These are phyloP conservation scores for Cyathus striatus DNA, from an alignment of 768 basidiomycete species.

Conservation along the genomic window DNA sequence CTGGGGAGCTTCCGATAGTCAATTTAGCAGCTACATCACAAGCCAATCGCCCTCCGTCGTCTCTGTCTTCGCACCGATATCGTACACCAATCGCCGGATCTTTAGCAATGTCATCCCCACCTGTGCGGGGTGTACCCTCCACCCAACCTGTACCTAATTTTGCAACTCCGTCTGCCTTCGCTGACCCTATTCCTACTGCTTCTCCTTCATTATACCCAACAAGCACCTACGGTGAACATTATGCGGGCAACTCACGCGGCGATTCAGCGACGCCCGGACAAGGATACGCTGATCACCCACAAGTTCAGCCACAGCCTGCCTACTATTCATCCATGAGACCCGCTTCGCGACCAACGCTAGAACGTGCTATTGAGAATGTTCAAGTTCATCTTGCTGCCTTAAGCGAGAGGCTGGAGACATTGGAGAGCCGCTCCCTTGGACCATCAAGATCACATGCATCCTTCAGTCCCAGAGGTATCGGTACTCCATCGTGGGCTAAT, in stretches of 20 bases:
- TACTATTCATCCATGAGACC: slow-evolving; percentile 35
- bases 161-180: slow-evolving; percentile 73
- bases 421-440: slow-evolving; percentile 42
- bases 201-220: slow-evolving; percentile 29
- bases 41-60: slow-evolving; percentile 64
- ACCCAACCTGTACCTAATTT: slow-evolving; percentile 71
- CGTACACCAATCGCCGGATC: slow-evolving; percentile 72
- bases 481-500: slow-evolving; percentile 30
- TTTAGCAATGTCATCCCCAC: slow-evolving; percentile 51
- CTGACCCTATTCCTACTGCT: slow-evolving; percentile 34
- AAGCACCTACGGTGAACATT: slow-evolving; percentile 30
- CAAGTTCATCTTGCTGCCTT: slow-evolving; percentile 81
- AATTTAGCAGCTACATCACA: slow-evolving; percentile 26
- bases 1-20: slow-evolving; percentile 32
- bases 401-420: slow-evolving; percentile 73
- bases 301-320: slow-evolving; percentile 24
- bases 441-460: slow-evolving; percentile 36
- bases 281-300: slow-evolving; percentile 27
- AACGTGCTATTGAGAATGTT: slow-evolving; percentile 73
- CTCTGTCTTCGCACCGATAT: slow-evolving; percentile 71
- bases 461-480: slow-evolving; percentile 30
- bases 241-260: slow-evolving; percentile 31
- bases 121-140: slow-evolving; percentile 44
- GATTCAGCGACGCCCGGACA: slow-evolving; percentile 32
- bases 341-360: slow-evolving; percentile 50